phyloP scores from a whole-genome alignment of 805 yeast species.

The Yarrowia divulgata region DNA sequence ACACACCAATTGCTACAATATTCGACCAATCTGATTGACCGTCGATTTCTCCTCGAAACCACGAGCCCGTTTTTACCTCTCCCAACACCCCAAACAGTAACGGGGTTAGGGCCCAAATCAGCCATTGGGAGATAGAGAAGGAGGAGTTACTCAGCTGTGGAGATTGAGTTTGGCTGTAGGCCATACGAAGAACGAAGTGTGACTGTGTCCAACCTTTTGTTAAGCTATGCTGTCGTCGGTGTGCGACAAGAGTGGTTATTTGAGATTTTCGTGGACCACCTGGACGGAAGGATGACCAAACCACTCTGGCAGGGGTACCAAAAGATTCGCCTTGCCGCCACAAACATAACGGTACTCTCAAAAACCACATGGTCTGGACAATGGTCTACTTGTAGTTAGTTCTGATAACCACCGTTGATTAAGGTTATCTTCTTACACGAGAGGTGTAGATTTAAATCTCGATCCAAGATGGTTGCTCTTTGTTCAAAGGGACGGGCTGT shows the following conservation, averaged over 20 bases:
- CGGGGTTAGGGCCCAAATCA: slow-evolving; percentile 9
- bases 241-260: too few relatives aligned
- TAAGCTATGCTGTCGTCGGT: too few relatives aligned
- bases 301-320: too few relatives aligned
- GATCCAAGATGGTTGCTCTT: too few relatives aligned
- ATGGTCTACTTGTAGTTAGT: neutral
- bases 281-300: too few relatives aligned
- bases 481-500: too few relatives aligned
- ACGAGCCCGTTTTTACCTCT: neutral
- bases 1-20: neutral
- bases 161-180: slow-evolving; percentile 15
- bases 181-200: neutral
- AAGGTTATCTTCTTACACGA: slow-evolving; percentile 8
- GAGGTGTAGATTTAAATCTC: neutral
- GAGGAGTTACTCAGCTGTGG: slow-evolving; percentile 22
- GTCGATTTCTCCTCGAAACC: neutral
- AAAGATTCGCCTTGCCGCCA: too few relatives aligned
- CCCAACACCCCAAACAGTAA: slow-evolving; percentile 2
- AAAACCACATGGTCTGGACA: neutral
- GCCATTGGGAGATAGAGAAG: slow-evolving; percentile 16
- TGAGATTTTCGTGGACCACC: too few relatives aligned
- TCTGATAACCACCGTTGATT: neutral
- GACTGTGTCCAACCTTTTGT: neutral
- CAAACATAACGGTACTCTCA: too few relatives aligned
- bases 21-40: neutral